A percentile compares a stretch with the other conserved stretches of the same genome.
Conservation (phyloP, 2,329 filamentous ascomycete species). For the Penicillium sp. region DNA sequence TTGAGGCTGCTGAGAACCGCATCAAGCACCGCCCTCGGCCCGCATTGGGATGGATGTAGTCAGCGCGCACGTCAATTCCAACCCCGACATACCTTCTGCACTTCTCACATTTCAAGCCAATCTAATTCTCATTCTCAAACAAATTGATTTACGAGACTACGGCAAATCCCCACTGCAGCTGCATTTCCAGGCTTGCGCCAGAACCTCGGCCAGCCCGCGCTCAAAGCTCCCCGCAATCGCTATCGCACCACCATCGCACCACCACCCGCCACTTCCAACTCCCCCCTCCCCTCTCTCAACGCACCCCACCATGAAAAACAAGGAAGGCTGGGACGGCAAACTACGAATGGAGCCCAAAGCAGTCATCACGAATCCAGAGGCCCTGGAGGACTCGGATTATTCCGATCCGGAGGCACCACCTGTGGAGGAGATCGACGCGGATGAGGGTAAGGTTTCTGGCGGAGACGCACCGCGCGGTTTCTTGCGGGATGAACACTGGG, state of each 20-base stretch:
- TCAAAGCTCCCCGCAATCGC: slow-evolving; percentile 35
- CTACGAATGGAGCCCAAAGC: slow-evolving; percentile 69
- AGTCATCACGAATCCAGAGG: slow-evolving; percentile 77
- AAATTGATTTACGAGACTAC: neutral
- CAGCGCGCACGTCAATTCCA: slow-evolving; percentile 10
- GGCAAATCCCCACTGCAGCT: neutral
- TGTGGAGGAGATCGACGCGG: slow-evolving; percentile 77
- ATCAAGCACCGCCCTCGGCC: slow-evolving; percentile 16
- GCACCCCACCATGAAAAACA: slow-evolving; percentile 46
- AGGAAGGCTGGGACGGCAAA: slow-evolving; percentile 56
- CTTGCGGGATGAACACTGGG: neutral
- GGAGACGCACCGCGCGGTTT: neutral
- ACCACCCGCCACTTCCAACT: slow-evolving; percentile 20
- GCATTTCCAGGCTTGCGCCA: neutral
- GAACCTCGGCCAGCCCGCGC: slow-evolving; percentile 14
- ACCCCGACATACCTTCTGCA: neutral
- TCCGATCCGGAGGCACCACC: slow-evolving; percentile 72
- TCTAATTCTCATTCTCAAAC: neutral
- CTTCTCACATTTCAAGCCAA: neutral
- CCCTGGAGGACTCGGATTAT: slow-evolving; percentile 82
- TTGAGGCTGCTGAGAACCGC: slow-evolving; percentile 15
- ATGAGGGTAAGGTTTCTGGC: slow-evolving; percentile 67
- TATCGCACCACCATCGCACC: slow-evolving; percentile 21
- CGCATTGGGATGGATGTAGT: slow-evolving; percentile 28
- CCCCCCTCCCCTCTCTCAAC: slow-evolving; percentile 10